Base-by-base conservation (phyloP, 352 stramenopile genomes). In the Phytophthora sojae region DNA sequence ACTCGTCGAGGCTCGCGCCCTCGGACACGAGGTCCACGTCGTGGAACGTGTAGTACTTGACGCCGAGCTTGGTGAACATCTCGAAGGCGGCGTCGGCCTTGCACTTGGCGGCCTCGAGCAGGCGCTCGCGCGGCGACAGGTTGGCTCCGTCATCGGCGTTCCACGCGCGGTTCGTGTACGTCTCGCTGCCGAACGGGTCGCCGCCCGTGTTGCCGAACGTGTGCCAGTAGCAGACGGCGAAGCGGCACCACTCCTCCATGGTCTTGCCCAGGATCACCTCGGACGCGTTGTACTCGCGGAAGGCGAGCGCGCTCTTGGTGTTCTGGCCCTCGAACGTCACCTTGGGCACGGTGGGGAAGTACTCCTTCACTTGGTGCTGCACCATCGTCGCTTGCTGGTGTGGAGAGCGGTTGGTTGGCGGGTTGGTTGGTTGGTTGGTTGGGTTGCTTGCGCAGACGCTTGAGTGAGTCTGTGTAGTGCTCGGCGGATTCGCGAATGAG, bases 31-130 rank as follows among this genome's bases (percentile, higher is more conserved):
- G 60, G 53, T 97, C 90, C 29, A 81, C 63, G 76, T 97, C 91
- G 68, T 96, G 89, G 77, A 96, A 97, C 67, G 83, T 90, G 79
- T 94, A 97, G 71, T 80, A 96, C 57, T 84, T 75, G 30, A 96
- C 80, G 54, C 88, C 91, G 15, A 97, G 79, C 70, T 95, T 96
- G 30, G 76, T 88, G 72, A 96, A 93, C 52, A 96, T 76, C 80
- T 97, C 91, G 75, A 97, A 97, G 49, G 87, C 86, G 7, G 89
- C 91, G 73, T 95, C 84, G 47, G 85, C 81, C 57, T 88, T 86
- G 58, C 86, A 79, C 69, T 92, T 92, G 54, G 87, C 86, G 26
- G 91, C 74, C 32, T 91, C 86, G 21, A 97, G 69, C 26, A 81
- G 57, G 35, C 91, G 77, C 19, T 81, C 75, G 6, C 56, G 73